These are phyloP conservation scores for Myxozyma geophila DNA, from an alignment of 805 yeast genomes.

Conservation along the genomic window DNA sequence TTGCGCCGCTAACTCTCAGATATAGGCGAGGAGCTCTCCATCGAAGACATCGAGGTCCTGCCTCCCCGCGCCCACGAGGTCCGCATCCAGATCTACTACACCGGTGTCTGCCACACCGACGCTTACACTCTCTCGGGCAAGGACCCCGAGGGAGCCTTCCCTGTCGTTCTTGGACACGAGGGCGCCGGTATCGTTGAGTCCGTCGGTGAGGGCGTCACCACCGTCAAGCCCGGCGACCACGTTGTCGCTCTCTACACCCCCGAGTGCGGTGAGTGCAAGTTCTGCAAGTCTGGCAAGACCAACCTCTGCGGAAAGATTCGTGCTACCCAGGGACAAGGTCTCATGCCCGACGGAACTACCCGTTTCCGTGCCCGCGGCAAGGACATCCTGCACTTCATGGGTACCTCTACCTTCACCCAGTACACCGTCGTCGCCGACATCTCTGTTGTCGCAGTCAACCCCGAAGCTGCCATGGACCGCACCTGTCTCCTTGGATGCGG, in stretches of 20 bases:
- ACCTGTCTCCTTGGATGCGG: slow-evolving; percentile 97
- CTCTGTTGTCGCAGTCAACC: slow-evolving; percentile 89
- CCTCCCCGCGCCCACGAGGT: slow-evolving; percentile 98
- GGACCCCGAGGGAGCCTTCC: slow-evolving; percentile 97
- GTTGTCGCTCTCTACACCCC: slow-evolving; percentile 96
- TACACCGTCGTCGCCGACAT: slow-evolving; percentile 98
- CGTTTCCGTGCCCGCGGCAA: slow-evolving; percentile 85
- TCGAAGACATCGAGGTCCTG: slow-evolving; percentile 87
- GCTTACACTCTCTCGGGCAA: slow-evolving; percentile 93
- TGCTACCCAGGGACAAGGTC: slow-evolving; percentile 97
- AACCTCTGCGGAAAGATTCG: slow-evolving; percentile 94
- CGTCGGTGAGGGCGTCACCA: slow-evolving; percentile 91
- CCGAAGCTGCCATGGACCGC: slow-evolving; percentile 79
- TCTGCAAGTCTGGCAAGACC: slow-evolving; percentile 94
- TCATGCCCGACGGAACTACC: slow-evolving; percentile 97
- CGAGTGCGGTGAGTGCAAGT: slow-evolving; percentile 93
- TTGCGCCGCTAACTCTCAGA: background rate
- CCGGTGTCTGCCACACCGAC: slow-evolving; percentile 99
- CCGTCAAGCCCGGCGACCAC: slow-evolving; percentile 89
- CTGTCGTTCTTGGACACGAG: slow-evolving; percentile 92
- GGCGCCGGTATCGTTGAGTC: slow-evolving; percentile 97
- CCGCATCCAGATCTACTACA: slow-evolving; percentile 80
- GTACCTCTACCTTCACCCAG: slow-evolving; percentile 95
- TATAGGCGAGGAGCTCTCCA: slow-evolving; percentile 58
- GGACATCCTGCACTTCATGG: slow-evolving; percentile 91